A percentile compares a stretch with the other conserved stretches of the same genome.
Evolutionary conservation across 805 yeast species (phyloP).

Genomic region (Wickerhamiella occidentalis): DNA sequence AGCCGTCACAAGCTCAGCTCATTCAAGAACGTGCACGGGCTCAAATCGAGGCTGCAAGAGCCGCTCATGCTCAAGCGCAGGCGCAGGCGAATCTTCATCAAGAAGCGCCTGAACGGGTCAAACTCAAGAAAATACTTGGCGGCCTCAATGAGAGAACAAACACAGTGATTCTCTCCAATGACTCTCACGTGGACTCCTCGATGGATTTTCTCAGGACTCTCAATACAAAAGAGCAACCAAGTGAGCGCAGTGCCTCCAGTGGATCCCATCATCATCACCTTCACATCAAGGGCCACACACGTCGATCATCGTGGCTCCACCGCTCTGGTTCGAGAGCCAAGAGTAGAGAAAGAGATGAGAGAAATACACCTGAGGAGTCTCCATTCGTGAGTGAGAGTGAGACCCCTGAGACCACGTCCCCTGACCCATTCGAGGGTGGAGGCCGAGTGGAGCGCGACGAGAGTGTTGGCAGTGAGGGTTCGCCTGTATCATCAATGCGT

Average conservation of each 20-base stretch:
- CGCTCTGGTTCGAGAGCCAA: slow-evolving; percentile 3
- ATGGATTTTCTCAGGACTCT: slow-evolving; percentile 29
- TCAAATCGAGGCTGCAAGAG: slow-evolving; percentile 12
- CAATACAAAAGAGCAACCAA: slow-evolving; percentile 12
- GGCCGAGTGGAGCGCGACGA: not conserved
- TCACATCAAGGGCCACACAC: not conserved
- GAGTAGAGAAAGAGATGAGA: not conserved
- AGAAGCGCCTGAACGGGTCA: slow-evolving; percentile 9
- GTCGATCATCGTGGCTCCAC: slow-evolving; percentile 6
- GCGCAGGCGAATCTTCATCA: not conserved
- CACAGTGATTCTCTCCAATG: slow-evolving; percentile 26
- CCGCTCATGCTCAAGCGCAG: slow-evolving; percentile 3
- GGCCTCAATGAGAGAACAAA: slow-evolving; percentile 26
- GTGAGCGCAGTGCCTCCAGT: slow-evolving; percentile 2
- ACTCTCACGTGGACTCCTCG: slow-evolving; percentile 25
- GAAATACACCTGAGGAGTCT: not conserved
- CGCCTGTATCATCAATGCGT: slow-evolving; percentile 2
- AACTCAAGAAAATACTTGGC: slow-evolving; percentile 27
- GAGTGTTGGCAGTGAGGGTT: not conserved
- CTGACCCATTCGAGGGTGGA: not conserved
- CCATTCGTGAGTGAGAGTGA: not conserved
- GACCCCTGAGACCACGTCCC: slow-evolving; percentile 6
- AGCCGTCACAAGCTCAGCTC: slow-evolving; percentile 9
- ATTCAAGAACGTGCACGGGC: slow-evolving; percentile 14
- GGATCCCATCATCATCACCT: slow-evolving; percentile 3